These are phyloP conservation scores for Lactarius sp. DNA, from an alignment of 768 basidiomycete species.

Conservation along the genomic window DNA sequence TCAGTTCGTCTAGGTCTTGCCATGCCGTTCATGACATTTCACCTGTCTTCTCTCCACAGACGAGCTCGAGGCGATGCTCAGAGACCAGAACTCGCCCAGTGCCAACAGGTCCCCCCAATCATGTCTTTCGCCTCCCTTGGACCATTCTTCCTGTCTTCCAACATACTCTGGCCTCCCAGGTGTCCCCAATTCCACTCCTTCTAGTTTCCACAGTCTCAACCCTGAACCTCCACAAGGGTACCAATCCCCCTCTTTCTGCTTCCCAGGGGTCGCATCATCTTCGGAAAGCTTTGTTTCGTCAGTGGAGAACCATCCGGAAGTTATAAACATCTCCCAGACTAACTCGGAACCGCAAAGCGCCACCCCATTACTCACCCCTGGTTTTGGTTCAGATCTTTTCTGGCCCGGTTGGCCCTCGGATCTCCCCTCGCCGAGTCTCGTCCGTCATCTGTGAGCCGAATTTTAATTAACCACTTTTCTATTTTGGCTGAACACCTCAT, in stretches of 20 bases:
- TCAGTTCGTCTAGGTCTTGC: slow-evolving; percentile 45
- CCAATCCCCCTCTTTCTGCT: not conserved
- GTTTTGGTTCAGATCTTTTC: slow-evolving; percentile 18
- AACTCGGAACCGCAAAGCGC: not conserved
- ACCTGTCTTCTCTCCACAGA: slow-evolving; percentile 35
- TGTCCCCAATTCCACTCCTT: not conserved
- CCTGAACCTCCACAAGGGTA: slow-evolving; percentile 8
- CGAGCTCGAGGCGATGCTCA: slow-evolving; percentile 63
- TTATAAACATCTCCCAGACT: not conserved
- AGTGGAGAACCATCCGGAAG: slow-evolving; percentile 2
- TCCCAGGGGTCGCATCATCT: not conserved
- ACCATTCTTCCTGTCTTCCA: slow-evolving; percentile 11
- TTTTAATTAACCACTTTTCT: not conserved
- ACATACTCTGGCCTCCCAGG: not conserved
- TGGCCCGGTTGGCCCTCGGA: slow-evolving; percentile 48
- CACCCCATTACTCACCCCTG: not conserved
- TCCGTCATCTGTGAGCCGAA: slow-evolving; percentile 56
- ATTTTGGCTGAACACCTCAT: not conserved
- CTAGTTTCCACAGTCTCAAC: slow-evolving; percentile 1
- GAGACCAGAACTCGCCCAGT: slow-evolving; percentile 28
- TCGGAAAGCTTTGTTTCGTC: slow-evolving; percentile 1
- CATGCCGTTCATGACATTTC: slow-evolving; percentile 1
- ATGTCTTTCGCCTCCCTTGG: slow-evolving; percentile 2
- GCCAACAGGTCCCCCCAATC: not conserved
- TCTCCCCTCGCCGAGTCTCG: slow-evolving; percentile 56